A percentile compares a stretch with the other conserved stretches of the same genome.
phyloP scores from a whole-genome alignment of 441 rosid genomes.

The Corymbia citriodora region DNA sequence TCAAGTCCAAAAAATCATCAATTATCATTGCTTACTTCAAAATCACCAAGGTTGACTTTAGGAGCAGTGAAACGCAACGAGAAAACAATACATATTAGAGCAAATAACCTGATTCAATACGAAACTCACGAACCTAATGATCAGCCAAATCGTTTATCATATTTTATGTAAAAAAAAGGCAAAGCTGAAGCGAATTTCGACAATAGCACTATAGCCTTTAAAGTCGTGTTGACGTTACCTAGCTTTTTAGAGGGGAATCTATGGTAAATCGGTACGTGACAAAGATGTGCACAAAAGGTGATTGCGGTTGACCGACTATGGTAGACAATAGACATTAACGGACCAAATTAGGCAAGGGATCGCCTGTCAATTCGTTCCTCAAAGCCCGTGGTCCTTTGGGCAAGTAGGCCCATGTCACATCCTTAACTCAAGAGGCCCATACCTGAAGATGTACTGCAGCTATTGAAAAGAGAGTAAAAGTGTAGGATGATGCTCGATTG shows the following conservation, averaged over 20 bases:
- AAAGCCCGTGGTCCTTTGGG: background rate
- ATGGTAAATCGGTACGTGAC: background rate
- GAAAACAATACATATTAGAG: background rate
- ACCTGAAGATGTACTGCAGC: background rate
- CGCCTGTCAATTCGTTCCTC: background rate
- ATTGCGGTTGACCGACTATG: background rate
- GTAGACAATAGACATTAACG: background rate
- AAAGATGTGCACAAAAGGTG: background rate
- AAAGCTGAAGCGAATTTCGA: fast-evolving
- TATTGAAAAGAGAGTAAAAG: background rate
- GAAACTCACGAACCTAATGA: fast-evolving
- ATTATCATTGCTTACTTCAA: too few relatives aligned
- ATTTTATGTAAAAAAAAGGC: background rate
- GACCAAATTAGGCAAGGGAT: background rate
- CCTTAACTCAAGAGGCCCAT: background rate
- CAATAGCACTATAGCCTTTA: background rate
- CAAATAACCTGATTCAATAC: fast-evolving
- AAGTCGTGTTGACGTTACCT: background rate
- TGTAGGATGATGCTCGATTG: background rate
- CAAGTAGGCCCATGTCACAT: background rate
- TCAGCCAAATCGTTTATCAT: fast-evolving
- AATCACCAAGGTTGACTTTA: fast-evolving
- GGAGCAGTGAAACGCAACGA: background rate
- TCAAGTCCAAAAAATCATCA: too few relatives aligned
- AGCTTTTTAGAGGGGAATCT: background rate